Base-by-base conservation (phyloP, 257 asterid species). In the Ocimum tenuiflorum region DNA sequence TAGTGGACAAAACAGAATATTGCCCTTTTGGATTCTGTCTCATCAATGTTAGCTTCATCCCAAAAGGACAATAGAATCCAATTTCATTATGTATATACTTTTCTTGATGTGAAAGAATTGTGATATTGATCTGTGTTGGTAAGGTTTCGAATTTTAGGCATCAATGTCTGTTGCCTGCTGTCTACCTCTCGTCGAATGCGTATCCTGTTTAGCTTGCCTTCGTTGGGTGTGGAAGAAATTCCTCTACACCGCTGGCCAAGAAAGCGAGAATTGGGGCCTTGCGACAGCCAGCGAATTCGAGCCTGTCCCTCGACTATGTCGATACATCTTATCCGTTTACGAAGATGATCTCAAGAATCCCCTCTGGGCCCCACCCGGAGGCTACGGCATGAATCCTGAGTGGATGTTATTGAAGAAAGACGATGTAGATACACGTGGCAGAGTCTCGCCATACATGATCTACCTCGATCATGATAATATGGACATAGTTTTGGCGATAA, bases 181-280 rank as follows among this genome's bases (percentile, higher is more conserved):
- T 65, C 3, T 94, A 12, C 99, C 99, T 60, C 68, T 90, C 63
- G 82, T 88, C 39, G 99, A 94, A 82, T 94, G 99, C 42, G 97
- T 90, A n/a, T 90, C 94, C 69, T 88, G 96, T 73, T 71, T 94
- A 75, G 99, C 91, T 0, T 94, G 99, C 67, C 54, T 78, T 41
- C 96, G 99, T 38, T 94, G 99, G 99, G 92, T 65, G 50, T 94
- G 99, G 99, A 94, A 88, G 84, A 94, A 90, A 50, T 86, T 88
- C 52, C 86, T 83, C 3, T 94, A 86, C 78, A 83, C 97, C 7
- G 95, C 97, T 4, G 99, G 99, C 60, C 73, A 82, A 7, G 99
- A 94, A 72, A 94, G 97, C 31, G 95, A 94, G 49, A 78, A 80
- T 8, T 94, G 99, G 99, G 99, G 97, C 9, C 81, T 88, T 9